Base-by-base conservation (phyloP, 2,329 filamentous ascomycete species). In the Microdochium trichocladiopsis region DNA sequence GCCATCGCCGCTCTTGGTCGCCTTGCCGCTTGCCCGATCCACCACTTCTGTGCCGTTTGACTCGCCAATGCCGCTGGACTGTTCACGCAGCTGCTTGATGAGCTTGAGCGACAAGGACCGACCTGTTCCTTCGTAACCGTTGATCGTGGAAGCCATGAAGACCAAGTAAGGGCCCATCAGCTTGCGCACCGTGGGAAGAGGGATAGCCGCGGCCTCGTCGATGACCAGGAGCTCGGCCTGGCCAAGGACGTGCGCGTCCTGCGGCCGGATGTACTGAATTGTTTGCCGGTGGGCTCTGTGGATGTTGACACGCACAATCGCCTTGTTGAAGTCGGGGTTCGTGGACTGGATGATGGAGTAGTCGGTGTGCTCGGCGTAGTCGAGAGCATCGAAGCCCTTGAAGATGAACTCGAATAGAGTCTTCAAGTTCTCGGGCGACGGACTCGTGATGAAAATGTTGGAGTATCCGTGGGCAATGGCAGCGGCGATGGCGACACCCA, bases 131-230 rank as follows among this genome's bases (percentile, higher is more conserved):
- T 99, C 94, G 67, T 99, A 99, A 53, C 94, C 94, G 66, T 97
- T 97, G 73, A 99, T 96, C 2, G 94, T 99, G 1, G 94, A 99
- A 1, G 95, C 91, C 94, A 99, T 97, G 71, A 99, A 99, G 9
- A 97, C 91, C 36, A 99, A 77, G 69, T 99, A 99, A 14, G 93
- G 93, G 0, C 94, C 94, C 83, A 99, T 92, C 41, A 99, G 78
- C 71, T 96, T 96, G 60, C 87, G 82, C 8, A 99, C 94, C 2
- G 97, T 75, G 1, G 94, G 94, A 11, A 99, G 72, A 12, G 95
- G 94, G 56, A 99, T 99, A 2, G 95, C 95, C 12, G 94, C 94
- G 16, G 94, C 94, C 71, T 99, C 94, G 69, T 99, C 94, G 57
- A 99, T 97, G 9, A 99, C 93, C 11, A 99, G 75, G 37, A 99